Base-by-base conservation (phyloP, 148 eudicot genomes). In the Gaultheria prostrata region DNA sequence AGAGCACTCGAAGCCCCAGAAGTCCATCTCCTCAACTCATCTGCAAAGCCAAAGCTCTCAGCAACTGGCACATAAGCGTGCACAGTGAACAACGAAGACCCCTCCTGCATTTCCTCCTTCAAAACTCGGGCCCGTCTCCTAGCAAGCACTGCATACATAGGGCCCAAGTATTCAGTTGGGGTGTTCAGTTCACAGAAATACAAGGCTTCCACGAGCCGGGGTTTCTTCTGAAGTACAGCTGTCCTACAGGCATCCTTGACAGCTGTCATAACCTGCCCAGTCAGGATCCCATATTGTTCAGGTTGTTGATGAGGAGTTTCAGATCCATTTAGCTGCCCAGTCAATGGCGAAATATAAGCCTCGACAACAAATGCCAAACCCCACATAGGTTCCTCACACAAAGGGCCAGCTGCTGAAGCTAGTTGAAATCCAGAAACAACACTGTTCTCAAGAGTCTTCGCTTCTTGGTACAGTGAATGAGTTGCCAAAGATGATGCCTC, bases 371-470 rank as follows among this genome's bases (percentile, higher is more conserved):
- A 96, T 15, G 94, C 98, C 85, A 96, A 86, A 63, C 99, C 99
- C 99, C 99, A 96, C 99, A 96, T 90, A 3, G 99, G 97, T 76
- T 96, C 99, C 46, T 96, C 99, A 83, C 98, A 94, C 82, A 96
- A 86, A 18, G 99, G 99, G 82, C 99, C 99, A 57, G 98, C 85
- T 82, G 93, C 90, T 43, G 99, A 91, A 63, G 99, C 99, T 54
- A 97, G 84, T 85, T 97, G 95, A 79, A 97, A 97, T 73, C 99
- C 99, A 48, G 99, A 95, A 50, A 94, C 82, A 82, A 94, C 87
- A 78, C 95, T 92, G 86, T 90, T 97, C 85, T 92, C 93, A 35
- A 97, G 92, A 86, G 89, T 88, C 78, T 89, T 89, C 9, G 94
- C 95, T 87, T 97, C 99, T 71, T 87, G 85, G 63, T 82, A 79